Evolutionary conservation across 2,329 filamentous ascomycete species (phyloP).

Genomic region (Drechslera avenae): DNA sequence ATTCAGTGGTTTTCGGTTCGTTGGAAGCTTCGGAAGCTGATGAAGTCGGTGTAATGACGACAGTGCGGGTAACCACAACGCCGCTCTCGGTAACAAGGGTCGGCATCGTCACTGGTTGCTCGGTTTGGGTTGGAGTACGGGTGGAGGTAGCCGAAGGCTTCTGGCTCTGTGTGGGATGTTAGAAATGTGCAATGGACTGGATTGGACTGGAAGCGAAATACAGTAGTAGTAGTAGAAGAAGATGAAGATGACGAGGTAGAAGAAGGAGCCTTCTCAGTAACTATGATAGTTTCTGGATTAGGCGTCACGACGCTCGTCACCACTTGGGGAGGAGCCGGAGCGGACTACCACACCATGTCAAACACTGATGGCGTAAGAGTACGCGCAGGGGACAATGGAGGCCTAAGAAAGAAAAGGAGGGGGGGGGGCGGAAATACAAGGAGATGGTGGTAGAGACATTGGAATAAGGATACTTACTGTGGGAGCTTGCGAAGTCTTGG

Average conservation of each 20-base stretch:
- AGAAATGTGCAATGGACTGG: constrained; percentile 16
- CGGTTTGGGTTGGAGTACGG: constrained; percentile 10
- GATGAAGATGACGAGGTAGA: constrained; percentile 11
- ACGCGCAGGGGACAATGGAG: not conserved
- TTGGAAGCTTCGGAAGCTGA: constrained; percentile 10
- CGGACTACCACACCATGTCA: constrained; percentile 43
- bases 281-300: constrained; percentile 37
- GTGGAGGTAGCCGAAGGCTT: constrained; percentile 23
- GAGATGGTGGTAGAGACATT: constrained; percentile 18
- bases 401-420: not conserved
- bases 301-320: constrained; percentile 27
- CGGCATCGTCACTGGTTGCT: constrained; percentile 30
- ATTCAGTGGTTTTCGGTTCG: constrained; percentile 10
- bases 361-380: constrained; percentile 23
- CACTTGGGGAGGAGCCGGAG: constrained; percentile 38
- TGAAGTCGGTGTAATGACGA: constrained; percentile 46
- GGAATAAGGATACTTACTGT: constrained; percentile 41
- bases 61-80: constrained; percentile 51
- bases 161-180: constrained; percentile 14
- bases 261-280: constrained; percentile 27
- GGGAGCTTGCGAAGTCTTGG: constrained; percentile 21
- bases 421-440: not conserved
- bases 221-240: constrained; percentile 17
- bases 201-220: constrained; percentile 19
- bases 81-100: constrained; percentile 53